phyloP scores from a whole-genome alignment of 1,284 basidiomycete species.

The Caloboletus firmus region DNA sequence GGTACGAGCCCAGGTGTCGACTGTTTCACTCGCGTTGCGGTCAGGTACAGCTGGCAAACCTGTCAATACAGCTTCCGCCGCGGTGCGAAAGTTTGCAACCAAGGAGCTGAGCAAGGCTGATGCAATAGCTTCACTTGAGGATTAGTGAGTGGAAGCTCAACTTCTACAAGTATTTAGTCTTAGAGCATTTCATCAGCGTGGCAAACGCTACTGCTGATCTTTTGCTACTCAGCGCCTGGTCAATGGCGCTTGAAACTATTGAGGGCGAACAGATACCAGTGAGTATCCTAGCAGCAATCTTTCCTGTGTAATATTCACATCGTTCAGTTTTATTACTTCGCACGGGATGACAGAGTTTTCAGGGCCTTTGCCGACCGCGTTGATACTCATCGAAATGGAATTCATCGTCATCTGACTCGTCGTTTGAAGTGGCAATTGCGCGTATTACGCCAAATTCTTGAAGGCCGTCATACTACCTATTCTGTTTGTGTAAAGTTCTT shows the following conservation, averaged over 20 bases:
- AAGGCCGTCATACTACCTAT: constrained; percentile 63
- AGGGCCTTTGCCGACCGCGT: constrained; percentile 64
- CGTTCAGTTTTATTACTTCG: constrained; percentile 71
- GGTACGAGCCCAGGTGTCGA: constrained; percentile 61
- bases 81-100: constrained; percentile 75
- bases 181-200: constrained; percentile 45
- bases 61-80: constrained; percentile 61
- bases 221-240: constrained; percentile 74
- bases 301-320: constrained; percentile 6
- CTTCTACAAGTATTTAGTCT: background rate
- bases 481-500: constrained; percentile 47
- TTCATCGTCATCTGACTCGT: constrained; percentile 50
- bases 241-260: constrained; percentile 51
- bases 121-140: constrained; percentile 73
- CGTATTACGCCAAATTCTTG: constrained; percentile 58
- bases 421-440: constrained; percentile 71
- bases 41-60: constrained; percentile 65
- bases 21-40: constrained; percentile 60
- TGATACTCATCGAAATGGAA: constrained; percentile 50
- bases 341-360: constrained; percentile 77
- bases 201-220: constrained; percentile 79
- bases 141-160: constrained; percentile 59
- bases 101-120: constrained; percentile 73
- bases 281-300: constrained; percentile 19
- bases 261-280: constrained; percentile 66